Evolutionary conservation across 164 flowering plant species (phyloP).

Genomic region (Warburgia ugandensis): DNA sequence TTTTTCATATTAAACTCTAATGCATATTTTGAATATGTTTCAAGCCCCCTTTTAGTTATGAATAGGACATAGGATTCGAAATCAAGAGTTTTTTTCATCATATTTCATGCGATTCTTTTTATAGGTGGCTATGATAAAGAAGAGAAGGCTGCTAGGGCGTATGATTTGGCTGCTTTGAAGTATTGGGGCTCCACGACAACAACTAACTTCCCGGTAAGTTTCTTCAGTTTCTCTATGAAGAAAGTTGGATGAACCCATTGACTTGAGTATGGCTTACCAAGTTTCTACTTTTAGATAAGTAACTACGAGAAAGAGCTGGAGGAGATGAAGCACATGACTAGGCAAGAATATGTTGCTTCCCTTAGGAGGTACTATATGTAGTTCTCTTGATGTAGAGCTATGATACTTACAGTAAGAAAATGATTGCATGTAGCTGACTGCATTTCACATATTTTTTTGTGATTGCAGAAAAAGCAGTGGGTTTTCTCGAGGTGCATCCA

Average conservation of each 20-base stretch:
- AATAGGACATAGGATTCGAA: neutral
- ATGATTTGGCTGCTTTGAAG: constrained; percentile 91
- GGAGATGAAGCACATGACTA: constrained; percentile 95
- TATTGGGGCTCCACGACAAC: constrained; percentile 95
- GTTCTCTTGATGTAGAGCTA: too few species aligned
- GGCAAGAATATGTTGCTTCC: constrained; percentile 91
- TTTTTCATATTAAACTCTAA: neutral
- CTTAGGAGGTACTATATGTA: constrained; percentile 53
- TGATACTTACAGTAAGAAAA: neutral
- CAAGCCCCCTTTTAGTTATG: neutral
- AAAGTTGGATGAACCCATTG: neutral
- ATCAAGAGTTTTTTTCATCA: neutral
- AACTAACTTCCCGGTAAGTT: constrained; percentile 72
- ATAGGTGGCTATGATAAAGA: constrained; percentile 96
- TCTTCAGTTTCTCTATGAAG: neutral
- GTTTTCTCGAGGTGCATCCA: constrained; percentile 91
- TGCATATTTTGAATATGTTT: neutral
- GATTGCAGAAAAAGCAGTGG: constrained; percentile 90
- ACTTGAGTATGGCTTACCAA: neutral
- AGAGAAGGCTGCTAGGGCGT: constrained; percentile 93
- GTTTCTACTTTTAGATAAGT: constrained; percentile 36
- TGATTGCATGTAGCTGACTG: neutral
- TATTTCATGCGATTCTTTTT: neutral
- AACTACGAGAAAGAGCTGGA: constrained; percentile 80
- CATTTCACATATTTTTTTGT: neutral